These are phyloP conservation scores for Phytophthora crassamura DNA, from an alignment of 352 stramenopile species.

Conservation along the genomic window DNA sequence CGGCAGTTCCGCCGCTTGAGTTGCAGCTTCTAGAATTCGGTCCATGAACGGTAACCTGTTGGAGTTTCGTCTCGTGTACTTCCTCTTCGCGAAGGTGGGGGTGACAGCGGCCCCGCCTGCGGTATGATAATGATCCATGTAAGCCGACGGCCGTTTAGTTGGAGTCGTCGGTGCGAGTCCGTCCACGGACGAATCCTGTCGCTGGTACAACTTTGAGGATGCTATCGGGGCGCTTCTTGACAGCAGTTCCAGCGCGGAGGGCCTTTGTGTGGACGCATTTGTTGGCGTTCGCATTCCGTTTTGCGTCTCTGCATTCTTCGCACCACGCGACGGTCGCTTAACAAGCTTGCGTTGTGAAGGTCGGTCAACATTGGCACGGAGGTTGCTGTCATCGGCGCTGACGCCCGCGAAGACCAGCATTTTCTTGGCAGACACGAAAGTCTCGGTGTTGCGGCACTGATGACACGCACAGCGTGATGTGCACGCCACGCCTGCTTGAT, in stretches of 20 bases:
- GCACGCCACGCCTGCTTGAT: constrained; percentile 90
- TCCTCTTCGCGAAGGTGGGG: constrained; percentile 47
- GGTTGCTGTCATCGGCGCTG: constrained; percentile 18
- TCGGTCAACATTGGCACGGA: constrained; percentile 7
- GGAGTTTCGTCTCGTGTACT: constrained; percentile 42
- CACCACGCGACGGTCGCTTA: constrained; percentile 20
- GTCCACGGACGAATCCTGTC: constrained; percentile 13
- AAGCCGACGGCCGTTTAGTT: constrained; percentile 36
- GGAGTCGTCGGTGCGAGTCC: constrained; percentile 21
- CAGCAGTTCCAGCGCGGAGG: constrained; percentile 57
- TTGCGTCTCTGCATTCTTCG: constrained; percentile 1
- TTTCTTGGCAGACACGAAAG: constrained; percentile 72
- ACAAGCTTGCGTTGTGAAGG: constrained; percentile 34
- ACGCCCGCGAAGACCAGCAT: constrained; percentile 63
- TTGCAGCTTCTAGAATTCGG: constrained; percentile 37
- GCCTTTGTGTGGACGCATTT: constrained; percentile 27
- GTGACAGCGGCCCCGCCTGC: constrained; percentile 21
- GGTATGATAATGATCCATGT: constrained; percentile 32
- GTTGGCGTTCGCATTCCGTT: constrained; percentile 29
- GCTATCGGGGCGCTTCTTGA: constrained; percentile 60
- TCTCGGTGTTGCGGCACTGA: constrained; percentile 76
- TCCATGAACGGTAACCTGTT: constrained; percentile 50
- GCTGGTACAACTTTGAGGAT: constrained; percentile 14
- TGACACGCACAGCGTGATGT: constrained; percentile 86
- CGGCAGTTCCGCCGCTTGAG: constrained; percentile 25